phyloP scores from a whole-genome alignment of 1,284 basidiomycete genomes.

The Microbotryum saponariae region DNA sequence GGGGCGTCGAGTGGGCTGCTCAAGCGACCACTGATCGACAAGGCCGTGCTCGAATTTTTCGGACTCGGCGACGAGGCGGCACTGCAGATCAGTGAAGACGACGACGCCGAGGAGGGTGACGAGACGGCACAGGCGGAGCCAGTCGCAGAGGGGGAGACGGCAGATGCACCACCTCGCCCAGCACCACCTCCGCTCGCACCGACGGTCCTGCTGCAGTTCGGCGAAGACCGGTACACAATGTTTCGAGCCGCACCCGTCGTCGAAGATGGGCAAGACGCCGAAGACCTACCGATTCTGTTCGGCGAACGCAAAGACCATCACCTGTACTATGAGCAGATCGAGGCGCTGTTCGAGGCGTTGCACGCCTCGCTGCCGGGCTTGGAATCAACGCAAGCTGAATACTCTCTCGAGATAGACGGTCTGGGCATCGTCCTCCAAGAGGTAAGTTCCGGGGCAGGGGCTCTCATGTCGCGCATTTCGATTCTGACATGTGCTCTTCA shows the following conservation, averaged over 20 bases:
- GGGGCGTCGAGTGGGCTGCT: background rate
- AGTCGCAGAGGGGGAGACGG: no score
- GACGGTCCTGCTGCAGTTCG: conserved; percentile 13
- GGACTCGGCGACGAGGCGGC: no score
- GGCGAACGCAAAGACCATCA: conserved; percentile 9
- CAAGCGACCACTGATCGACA: background rate
- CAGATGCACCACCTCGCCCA: no score
- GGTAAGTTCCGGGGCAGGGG: conserved; percentile 12
- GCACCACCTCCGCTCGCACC: conserved; percentile 4
- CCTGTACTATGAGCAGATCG: conserved; percentile 28
- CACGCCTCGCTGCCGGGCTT: conserved; percentile 14
- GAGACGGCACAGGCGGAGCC: background rate
- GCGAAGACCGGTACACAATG: conserved; percentile 11
- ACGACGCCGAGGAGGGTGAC: background rate
- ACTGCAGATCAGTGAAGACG: background rate
- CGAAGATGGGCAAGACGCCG: background rate
- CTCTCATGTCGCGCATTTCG: background rate
- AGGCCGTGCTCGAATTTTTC: background rate
- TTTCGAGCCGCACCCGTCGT: conserved; percentile 7
- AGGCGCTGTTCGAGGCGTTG: conserved; percentile 17
- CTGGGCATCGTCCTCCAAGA: conserved; percentile 28
- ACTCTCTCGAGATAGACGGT: conserved; percentile 27
- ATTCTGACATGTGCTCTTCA: background rate
- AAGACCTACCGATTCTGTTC: conserved; percentile 10
- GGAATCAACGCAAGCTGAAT: conserved; percentile 14